A percentile compares a stretch with the other conserved stretches of the same genome.
Conservation (phyloP, 164 flowering plant genomes). For the Dillenia suffruticosa region DNA sequence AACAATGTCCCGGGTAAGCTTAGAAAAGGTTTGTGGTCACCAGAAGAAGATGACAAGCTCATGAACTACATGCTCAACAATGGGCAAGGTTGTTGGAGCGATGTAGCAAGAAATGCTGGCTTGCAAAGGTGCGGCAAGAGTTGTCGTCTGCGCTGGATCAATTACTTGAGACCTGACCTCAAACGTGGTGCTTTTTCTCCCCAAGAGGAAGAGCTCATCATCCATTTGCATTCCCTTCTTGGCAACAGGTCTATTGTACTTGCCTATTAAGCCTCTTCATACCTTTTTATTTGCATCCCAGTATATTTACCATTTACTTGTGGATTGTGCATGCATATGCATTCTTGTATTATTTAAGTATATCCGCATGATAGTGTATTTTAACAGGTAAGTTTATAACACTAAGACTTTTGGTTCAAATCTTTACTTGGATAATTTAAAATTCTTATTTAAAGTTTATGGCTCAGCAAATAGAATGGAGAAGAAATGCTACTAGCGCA, state of each 20-base stretch:
- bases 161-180: conserved; percentile 61
- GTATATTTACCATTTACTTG: too few relatives aligned
- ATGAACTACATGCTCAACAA: conserved; percentile 53
- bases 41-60: conserved; percentile 64
- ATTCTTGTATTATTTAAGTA: too few relatives aligned
- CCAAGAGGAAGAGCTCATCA: conserved; percentile 59
- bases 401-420: too few relatives aligned
- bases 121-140: conserved; percentile 66
- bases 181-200: conserved; percentile 64
- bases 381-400: too few relatives aligned
- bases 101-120: conserved; percentile 62
- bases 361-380: too few relatives aligned
- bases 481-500: too few relatives aligned
- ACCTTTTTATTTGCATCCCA: too few relatives aligned
- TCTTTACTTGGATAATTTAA: too few relatives aligned
- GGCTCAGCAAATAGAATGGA: too few relatives aligned
- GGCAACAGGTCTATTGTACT: conserved; percentile 48
- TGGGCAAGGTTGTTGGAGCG: conserved; percentile 73
- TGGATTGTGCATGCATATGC: too few relatives aligned
- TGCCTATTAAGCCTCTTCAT: too few relatives aligned
- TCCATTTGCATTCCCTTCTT: conserved; percentile 59
- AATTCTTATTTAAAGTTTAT: too few relatives aligned
- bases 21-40: conserved; percentile 66
- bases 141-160: conserved; percentile 67
- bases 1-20: conserved; percentile 20